Conservation (phyloP, 1,284 basidiomycete genomes). For the Fomitopsis pinicola region DNA sequence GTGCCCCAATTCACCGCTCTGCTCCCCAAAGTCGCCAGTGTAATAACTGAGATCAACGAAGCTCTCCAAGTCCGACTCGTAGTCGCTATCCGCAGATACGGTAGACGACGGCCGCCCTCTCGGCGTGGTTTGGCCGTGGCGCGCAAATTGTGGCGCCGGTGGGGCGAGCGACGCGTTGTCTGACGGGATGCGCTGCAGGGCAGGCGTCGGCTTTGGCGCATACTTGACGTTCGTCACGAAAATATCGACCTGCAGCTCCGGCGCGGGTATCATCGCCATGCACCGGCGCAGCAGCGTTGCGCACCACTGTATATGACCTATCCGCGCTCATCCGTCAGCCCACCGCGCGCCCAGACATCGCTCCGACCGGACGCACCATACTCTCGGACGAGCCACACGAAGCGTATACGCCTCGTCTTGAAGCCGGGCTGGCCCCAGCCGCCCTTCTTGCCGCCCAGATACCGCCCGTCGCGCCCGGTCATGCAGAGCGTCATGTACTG, state of each 20-base stretch:
- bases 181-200: background rate
- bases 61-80: slow-evolving; percentile 26
- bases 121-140: slow-evolving; percentile 3
- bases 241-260: slow-evolving; percentile 71
- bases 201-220: background rate
- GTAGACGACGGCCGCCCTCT: slow-evolving; percentile 6
- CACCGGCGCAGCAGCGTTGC: slow-evolving; percentile 68
- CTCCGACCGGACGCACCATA: slow-evolving; percentile 48
- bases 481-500: slow-evolving; percentile 69
- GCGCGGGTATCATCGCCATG: slow-evolving; percentile 53
- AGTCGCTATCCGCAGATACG: slow-evolving; percentile 29
- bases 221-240: slow-evolving; percentile 65
- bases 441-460: slow-evolving; percentile 39
- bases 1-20: slow-evolving; percentile 37
- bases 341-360: background rate
- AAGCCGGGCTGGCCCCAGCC: slow-evolving; percentile 42
- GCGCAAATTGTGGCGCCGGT: slow-evolving; percentile 39
- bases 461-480: slow-evolving; percentile 45
- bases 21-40: slow-evolving; percentile 30
- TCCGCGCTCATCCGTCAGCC: background rate
- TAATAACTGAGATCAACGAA: slow-evolving; percentile 48
- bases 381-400: slow-evolving; percentile 84
- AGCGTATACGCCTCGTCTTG: slow-evolving; percentile 60
- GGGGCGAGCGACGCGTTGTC: slow-evolving; percentile 33
- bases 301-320: slow-evolving; percentile 84